Evolutionary conservation across 805 yeast species (phyloP), one percentile per base, ranked within the genome.

Genomic region (Vanderwaltozyma polyspora): DNA sequence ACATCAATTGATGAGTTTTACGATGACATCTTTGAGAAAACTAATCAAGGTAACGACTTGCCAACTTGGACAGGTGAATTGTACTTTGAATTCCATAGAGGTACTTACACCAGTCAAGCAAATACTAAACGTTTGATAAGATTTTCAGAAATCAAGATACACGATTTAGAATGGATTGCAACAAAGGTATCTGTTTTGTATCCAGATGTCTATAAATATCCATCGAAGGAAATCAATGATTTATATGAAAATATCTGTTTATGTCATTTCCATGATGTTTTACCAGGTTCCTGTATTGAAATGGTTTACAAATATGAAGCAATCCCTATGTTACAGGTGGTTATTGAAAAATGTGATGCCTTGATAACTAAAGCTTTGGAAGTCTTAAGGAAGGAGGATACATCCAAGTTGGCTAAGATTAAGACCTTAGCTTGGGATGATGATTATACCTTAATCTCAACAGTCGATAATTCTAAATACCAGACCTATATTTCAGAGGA

Each of bases 211-310:
- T 89, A 77, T 57, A 63, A 61, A 38, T 89, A 89, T 54, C 98
- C 98, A 2, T 64, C 68, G 22, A 61, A 68, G 25, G 71, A 76
- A 39, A 67, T 89, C 29, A 75, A 77, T 41, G 67, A 61, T 2
- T 57, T 89, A 40, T 89, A 98, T 98, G 89, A 85, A 55, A 76
- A 83, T 56, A 74, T 89, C 15, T 74, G 86, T 41, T 63, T 91
- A 36, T 86, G 95, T 53, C 97, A 89, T 55, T 89, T 89, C 64
- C 98, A 89, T 57, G 98, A 89, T 62, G 96, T 89, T n/a, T 67
- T 91, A 34, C 98, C 98, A 2, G 98, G 98, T 3, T 79, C 94
- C 5, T 84, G 95, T 59, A 89, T 89, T 49, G 95, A 85, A 42
- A 74, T 84, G 76, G 95, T 91, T 11, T 89, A 91, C 52, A 76